phyloP scores from a whole-genome alignment of 495 filamentous ascomycete species.

The Talaromyces thailandensis region DNA sequence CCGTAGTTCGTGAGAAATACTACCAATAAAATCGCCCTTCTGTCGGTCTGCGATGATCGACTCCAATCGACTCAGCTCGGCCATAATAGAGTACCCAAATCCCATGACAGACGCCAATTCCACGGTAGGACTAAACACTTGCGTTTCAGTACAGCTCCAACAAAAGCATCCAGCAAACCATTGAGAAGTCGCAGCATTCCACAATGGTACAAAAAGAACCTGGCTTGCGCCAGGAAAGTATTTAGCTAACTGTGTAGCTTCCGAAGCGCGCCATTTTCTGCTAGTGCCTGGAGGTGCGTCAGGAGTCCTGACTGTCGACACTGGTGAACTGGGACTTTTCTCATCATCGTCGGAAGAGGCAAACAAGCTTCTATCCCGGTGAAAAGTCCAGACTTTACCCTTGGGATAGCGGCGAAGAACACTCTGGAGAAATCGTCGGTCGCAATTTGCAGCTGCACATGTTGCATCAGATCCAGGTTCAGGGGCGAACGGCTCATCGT shows the following conservation, averaged over 20 bases:
- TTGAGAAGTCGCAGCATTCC: conserved; percentile 57
- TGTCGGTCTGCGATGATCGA: conserved; percentile 48
- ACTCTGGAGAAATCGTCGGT: conserved; percentile 35
- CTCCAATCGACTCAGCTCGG: conserved; percentile 54
- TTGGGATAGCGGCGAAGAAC: conserved; percentile 51
- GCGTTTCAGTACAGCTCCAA: conserved; percentile 43
- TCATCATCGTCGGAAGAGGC: conserved; percentile 32
- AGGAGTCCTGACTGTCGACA: conserved; percentile 4
- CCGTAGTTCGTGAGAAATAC: conserved; percentile 72
- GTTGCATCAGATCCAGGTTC: conserved; percentile 20
- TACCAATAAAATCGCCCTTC: conserved; percentile 70
- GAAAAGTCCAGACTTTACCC: conserved; percentile 59
- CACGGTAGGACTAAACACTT: conserved; percentile 30
- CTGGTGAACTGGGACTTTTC: conserved; percentile 12
- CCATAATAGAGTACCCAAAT: conserved; percentile 61
- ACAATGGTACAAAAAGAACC: conserved; percentile 49
- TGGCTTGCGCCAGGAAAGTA: conserved; percentile 38
- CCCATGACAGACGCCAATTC: conserved; percentile 47
- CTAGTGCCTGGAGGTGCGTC: conserved; percentile 30
- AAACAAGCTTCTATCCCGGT: conserved; percentile 36
- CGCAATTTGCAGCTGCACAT: conserved; percentile 26
- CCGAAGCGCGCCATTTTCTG: conserved; percentile 28
- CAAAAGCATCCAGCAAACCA: conserved; percentile 64
- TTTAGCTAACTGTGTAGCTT: conserved; percentile 33
- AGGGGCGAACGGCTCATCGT: conserved; percentile 31